A percentile compares a stretch with the other conserved stretches of the same genome.
phyloP scores from a whole-genome alignment of 2,329 filamentous ascomycete genomes.

The Paraphaeosphaeria minitans region DNA sequence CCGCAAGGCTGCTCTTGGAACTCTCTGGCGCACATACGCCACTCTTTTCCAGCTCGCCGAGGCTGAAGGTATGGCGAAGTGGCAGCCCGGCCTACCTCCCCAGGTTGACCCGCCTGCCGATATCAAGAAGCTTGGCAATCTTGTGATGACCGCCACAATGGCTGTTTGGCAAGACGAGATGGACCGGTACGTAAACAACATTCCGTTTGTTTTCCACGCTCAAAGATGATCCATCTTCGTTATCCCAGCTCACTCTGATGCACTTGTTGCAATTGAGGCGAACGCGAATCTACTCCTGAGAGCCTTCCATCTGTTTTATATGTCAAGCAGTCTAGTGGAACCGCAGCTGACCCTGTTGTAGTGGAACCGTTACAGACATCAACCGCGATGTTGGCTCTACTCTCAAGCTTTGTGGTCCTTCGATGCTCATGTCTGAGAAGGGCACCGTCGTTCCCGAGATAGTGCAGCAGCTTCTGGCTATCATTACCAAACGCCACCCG shows the following conservation, averaged over 20 bases:
- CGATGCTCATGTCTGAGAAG: slow-evolving; percentile 75
- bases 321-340: slow-evolving; percentile 13
- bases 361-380: slow-evolving; percentile 88
- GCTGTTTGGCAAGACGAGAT: slow-evolving; percentile 86
- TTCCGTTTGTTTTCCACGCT: slow-evolving; percentile 19
- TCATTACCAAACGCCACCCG: slow-evolving; percentile 88
- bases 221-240: slow-evolving; percentile 83
- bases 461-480: slow-evolving; percentile 73
- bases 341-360: slow-evolving; percentile 48
- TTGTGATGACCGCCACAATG: slow-evolving; percentile 83
- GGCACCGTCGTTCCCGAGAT: slow-evolving; percentile 71
- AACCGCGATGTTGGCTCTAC: slow-evolving; percentile 91
- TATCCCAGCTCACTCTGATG: slow-evolving; percentile 99
- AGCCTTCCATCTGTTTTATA: slow-evolving; percentile 49
- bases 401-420: slow-evolving; percentile 87
- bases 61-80: slow-evolving; percentile 77
- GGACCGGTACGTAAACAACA: slow-evolving; percentile 76
- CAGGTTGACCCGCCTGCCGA: slow-evolving; percentile 79
- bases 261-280: slow-evolving; percentile 83
- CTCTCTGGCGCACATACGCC: slow-evolving; percentile 90
- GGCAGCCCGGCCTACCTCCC: slow-evolving; percentile 84
- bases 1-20: slow-evolving; percentile 88
- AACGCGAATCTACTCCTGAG: slow-evolving; percentile 72
- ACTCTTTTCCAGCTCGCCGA: slow-evolving; percentile 89
- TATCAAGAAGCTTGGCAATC: slow-evolving; percentile 81